phyloP scores from a whole-genome alignment of 2,329 filamentous ascomycete genomes.

The Penicillium sp. region DNA sequence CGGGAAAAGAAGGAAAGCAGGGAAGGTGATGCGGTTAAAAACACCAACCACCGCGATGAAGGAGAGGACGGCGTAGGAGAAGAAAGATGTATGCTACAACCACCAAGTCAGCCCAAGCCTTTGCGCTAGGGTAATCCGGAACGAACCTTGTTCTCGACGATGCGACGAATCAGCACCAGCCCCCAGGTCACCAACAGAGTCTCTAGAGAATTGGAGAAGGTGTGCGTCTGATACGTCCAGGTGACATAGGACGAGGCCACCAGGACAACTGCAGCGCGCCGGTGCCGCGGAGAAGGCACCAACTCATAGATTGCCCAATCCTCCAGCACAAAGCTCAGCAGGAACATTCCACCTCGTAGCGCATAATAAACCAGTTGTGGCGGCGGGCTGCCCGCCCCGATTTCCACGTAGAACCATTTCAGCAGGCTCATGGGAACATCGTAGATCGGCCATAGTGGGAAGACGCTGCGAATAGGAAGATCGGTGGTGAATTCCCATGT shows the following conservation, averaged over 20 bases:
- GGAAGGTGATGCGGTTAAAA: slow-evolving; percentile 97
- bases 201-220: slow-evolving; percentile 96
- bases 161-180: slow-evolving; percentile 85
- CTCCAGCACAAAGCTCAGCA: slow-evolving; percentile 91
- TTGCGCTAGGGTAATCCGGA: slow-evolving; percentile 5
- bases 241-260: slow-evolving; percentile 97
- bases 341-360: slow-evolving; percentile 86
- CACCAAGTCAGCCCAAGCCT: slow-evolving; percentile 5
- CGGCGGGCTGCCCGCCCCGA: slow-evolving; percentile 70
- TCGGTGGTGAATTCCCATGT: slow-evolving; percentile 96
- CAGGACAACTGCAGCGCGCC: slow-evolving; percentile 74
- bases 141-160: slow-evolving; percentile 71
- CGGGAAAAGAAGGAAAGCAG: slow-evolving; percentile 85
- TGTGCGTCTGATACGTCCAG: slow-evolving; percentile 98
- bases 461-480: slow-evolving; percentile 88
- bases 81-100: slow-evolving; percentile 71
- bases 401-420: slow-evolving; percentile 88
- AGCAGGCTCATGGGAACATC: slow-evolving; percentile 90
- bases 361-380: slow-evolving; percentile 90
- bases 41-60: slow-evolving; percentile 80
- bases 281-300: slow-evolving; percentile 70
- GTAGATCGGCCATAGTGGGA: slow-evolving; percentile 94
- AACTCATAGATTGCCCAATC: slow-evolving; percentile 97
- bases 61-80: slow-evolving; percentile 76
- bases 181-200: slow-evolving; percentile 92